Evolutionary conservation across 2,329 filamentous ascomycete genomes (phyloP), one percentile per base, ranked within the genome.

Genomic region (Neonectria magnoliae): DNA sequence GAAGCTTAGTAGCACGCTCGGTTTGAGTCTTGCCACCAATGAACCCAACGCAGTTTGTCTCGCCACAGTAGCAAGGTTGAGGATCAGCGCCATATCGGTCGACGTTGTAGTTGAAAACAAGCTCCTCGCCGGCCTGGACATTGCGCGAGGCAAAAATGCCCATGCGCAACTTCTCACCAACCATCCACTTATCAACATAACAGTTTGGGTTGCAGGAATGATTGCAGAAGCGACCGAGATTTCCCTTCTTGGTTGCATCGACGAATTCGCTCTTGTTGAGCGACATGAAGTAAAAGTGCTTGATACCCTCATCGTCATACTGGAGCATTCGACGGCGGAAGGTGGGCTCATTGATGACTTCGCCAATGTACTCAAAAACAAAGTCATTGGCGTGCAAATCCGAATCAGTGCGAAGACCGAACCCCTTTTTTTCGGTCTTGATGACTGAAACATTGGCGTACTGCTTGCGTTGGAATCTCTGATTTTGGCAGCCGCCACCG

Each of bases 231-330:
- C 96, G 91, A 56, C 94, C 96, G 6, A 99, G 87, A 72, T 98
- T 98, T 55, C 96, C 96, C 78, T 93, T 97, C 77, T 96, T 97
- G 10, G 96, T 99, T 22, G 96, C 96, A 81, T 99, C 96, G 64
- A 99, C 94, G 76, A 98, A 99, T 79, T 98, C 96, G 75, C 90
- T 93, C 79, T 97, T 97, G 76, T 90, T 97, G 67, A 99, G 89
- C 29, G 96, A 98, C 96, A 99, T 99, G 83, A 99, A 99, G 81
- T 99, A 99, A 79, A 99, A 99, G 81, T 99, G 96, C 79, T 97
- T 97, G 85, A 99, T 98, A 66, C 94, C 94, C 78, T 98, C 93
- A 52, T 96, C 88, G 76, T 98, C 94, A 80, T 99, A 99, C 75
- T 97, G 92, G 42, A 93, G 83, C 90, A 97, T 98, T 66, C 96